These are phyloP conservation scores for Gilbertella persicaria DNA, from an alignment of 371 early-diverging fungal genomes.

Conservation along the genomic window DNA sequence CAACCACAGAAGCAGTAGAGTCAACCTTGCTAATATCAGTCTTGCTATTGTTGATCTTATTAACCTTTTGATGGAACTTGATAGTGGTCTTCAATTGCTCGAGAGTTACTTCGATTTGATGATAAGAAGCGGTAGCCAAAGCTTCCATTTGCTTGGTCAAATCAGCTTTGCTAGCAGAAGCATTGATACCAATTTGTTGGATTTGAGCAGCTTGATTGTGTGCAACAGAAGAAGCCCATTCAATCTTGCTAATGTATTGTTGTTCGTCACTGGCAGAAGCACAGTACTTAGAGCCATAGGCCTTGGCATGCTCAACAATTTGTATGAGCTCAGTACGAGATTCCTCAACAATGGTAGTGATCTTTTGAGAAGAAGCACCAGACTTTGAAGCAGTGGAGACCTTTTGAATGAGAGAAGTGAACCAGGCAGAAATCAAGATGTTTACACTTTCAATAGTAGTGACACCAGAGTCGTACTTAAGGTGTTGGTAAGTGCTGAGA, in stretches of 20 bases:
- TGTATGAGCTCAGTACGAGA: constrained; percentile 17
- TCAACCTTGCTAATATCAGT: not conserved
- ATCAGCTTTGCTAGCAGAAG: constrained; percentile 20
- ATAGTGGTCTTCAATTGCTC: constrained; percentile 27
- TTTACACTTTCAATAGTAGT: constrained; percentile 28
- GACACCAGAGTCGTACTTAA: constrained; percentile 21
- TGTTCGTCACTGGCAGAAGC: constrained; percentile 19
- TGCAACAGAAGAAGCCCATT: constrained; percentile 25
- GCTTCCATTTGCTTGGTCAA: constrained; percentile 24
- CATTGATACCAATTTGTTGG: constrained; percentile 33
- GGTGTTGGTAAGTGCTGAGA: constrained; percentile 3
- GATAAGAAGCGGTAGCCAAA: constrained; percentile 25
- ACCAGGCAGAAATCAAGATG: constrained; percentile 23
- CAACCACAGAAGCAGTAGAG: constrained; percentile 2
- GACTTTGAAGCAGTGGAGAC: constrained; percentile 20
- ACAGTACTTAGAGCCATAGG: constrained; percentile 20
- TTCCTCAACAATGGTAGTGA: constrained; percentile 26
- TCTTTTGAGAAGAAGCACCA: constrained; percentile 26
- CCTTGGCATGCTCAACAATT: constrained; percentile 24
- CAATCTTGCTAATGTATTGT: constrained; percentile 24
- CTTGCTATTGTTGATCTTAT: constrained; percentile 10
- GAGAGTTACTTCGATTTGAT: constrained; percentile 30
- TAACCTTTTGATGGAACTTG: constrained; percentile 24
- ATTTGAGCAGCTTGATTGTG: constrained; percentile 28
- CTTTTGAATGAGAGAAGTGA: constrained; percentile 22